Percentiles rank a stretch among this genome's conserved stretches.
Conservation (phyloP, 1,284 basidiomycete genomes). For the Apiotrichum gracile region DNA sequence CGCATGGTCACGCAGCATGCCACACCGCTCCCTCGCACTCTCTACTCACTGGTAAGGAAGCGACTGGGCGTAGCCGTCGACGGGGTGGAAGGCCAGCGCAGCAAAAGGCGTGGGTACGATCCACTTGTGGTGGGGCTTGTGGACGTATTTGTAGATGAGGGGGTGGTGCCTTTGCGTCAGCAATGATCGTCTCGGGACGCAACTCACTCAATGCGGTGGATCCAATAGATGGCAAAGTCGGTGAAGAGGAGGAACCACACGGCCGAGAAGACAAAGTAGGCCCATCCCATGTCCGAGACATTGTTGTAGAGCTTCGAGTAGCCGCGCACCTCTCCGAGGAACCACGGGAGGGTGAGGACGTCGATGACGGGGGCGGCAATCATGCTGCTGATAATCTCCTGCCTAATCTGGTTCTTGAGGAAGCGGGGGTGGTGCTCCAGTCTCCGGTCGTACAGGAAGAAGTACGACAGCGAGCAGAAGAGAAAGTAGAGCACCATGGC, state of each 20-base stretch:
- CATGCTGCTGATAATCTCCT: slow-evolving; percentile 74
- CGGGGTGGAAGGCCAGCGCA: slow-evolving; percentile 93
- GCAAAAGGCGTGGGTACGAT: slow-evolving; percentile 95
- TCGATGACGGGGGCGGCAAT: slow-evolving; percentile 75
- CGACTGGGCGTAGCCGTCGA: slow-evolving; percentile 91
- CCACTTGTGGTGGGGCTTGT: slow-evolving; percentile 99
- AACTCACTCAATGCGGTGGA: slow-evolving; percentile 67
- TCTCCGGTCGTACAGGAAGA: slow-evolving; percentile 86
- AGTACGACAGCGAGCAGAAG: slow-evolving; percentile 78
- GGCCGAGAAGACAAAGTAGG: slow-evolving; percentile 41
- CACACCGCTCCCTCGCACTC: not conserved
- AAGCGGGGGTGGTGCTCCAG: slow-evolving; percentile 95
- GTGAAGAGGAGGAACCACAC: slow-evolving; percentile 80
- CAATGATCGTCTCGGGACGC: not conserved
- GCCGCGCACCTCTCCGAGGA: slow-evolving; percentile 85
- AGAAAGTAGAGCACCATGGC: slow-evolving; percentile 78
- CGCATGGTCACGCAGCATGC: too few species aligned
- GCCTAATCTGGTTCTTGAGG: slow-evolving; percentile 71
- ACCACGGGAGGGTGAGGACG: slow-evolving; percentile 84
- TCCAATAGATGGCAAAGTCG: slow-evolving; percentile 88
- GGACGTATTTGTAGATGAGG: slow-evolving; percentile 77
- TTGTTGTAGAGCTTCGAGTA: slow-evolving; percentile 73
- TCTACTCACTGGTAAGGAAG: slow-evolving; percentile 71
- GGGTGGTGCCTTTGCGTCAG: slow-evolving; percentile 59
- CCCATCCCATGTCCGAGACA: slow-evolving; percentile 56